Base-by-base conservation (phyloP, 139 green algal genomes). In the Ettlia oleoabundans region DNA sequence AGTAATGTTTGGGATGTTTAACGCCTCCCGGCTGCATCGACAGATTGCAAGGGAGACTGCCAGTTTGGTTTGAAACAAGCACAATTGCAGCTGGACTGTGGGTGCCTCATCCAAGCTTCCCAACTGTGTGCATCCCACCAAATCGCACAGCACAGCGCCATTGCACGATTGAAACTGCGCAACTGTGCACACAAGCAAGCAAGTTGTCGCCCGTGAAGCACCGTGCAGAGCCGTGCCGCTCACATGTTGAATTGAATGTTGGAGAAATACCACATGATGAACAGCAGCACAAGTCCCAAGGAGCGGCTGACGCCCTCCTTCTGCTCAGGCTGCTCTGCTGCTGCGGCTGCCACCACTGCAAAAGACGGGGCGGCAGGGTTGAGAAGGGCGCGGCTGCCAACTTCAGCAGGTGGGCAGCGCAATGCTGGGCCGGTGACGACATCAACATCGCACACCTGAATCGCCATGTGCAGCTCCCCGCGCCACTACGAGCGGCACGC, bases 181-280 rank as follows among this genome's bases (percentile, higher is more conserved):
- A 66, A 24, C 15, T n/a, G 58, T 30, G n/a, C n/a, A n/a, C n/a
- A n/a, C n/a, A n/a, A n/a, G n/a, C n/a, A n/a, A n/a, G n/a, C n/a
- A n/a, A n/a, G n/a, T n/a, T n/a, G n/a, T n/a, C n/a, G 32, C 24
- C 30, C n/a, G n/a, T 71, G 38, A 38, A 18, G 24, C 68, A n/a
- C 19, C 18, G 3, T 33, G 28, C 33, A 5, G n/a, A 8, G 4
- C 33, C 4, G 3, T 5, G 41, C 6, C 22, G 68, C 93, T 89
- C 85, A 98, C 87, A 99, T 97, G 89, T 99, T 99, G 93, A 99
- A 99, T 84, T 93, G 94, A 81, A 99, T 98, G 90, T 99, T 99
- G 76, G 95, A 94, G 0, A 89, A 52, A 84, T 99, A 99, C 97
- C 97, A 99, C 10, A 89, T 78, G 8, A 78, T 95, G 84, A 99